Conservation (phyloP, 2,329 filamentous ascomycete genomes). For the Graphiopsis chlorocephala region DNA sequence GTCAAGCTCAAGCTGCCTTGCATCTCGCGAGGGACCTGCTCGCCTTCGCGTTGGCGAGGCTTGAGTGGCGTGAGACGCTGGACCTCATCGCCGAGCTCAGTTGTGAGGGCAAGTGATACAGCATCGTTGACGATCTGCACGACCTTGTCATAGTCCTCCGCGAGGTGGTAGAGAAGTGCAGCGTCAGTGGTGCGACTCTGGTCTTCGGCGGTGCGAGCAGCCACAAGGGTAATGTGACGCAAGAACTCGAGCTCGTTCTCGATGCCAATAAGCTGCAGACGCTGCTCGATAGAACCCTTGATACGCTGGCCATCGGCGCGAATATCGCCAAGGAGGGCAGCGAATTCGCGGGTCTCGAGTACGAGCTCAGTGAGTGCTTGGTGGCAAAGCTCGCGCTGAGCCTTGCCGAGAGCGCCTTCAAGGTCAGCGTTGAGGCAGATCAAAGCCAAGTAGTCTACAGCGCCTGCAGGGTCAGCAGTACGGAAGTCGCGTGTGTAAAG, state of each 20-base stretch:
- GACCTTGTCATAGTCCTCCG: slow-evolving; percentile 94
- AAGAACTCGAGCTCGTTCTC: slow-evolving; percentile 80
- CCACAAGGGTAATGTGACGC: slow-evolving; percentile 86
- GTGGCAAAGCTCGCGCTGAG: slow-evolving; percentile 80
- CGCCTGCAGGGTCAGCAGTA: slow-evolving; percentile 80
- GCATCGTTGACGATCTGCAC: slow-evolving; percentile 84
- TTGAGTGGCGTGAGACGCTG: slow-evolving; percentile 77
- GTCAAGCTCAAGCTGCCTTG: slow-evolving; percentile 64
- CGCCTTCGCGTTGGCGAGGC: slow-evolving; percentile 52
- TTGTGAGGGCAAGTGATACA: slow-evolving; percentile 81
- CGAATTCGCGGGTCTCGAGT: slow-evolving; percentile 95
- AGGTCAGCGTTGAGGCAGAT: slow-evolving; percentile 91
- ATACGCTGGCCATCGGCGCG: slow-evolving; percentile 80
- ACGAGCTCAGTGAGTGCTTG: slow-evolving; percentile 91
- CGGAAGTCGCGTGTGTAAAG: slow-evolving; percentile 97
- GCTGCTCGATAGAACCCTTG: slow-evolving; percentile 81
- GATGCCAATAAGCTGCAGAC: slow-evolving; percentile 76
- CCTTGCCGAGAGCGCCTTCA: slow-evolving; percentile 67
- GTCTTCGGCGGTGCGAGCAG: slow-evolving; percentile 88
- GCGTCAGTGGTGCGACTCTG: slow-evolving; percentile 91
- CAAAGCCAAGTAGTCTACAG: slow-evolving; percentile 87
- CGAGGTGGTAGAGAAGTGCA: slow-evolving; percentile 89
- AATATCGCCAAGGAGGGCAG: slow-evolving; percentile 88
- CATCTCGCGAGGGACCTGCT: slow-evolving; percentile 36
- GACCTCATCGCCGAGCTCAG: slow-evolving; percentile 79